Base-by-base conservation (phyloP, 139 green algal species). In the Tetradesmus lagerheimii region DNA sequence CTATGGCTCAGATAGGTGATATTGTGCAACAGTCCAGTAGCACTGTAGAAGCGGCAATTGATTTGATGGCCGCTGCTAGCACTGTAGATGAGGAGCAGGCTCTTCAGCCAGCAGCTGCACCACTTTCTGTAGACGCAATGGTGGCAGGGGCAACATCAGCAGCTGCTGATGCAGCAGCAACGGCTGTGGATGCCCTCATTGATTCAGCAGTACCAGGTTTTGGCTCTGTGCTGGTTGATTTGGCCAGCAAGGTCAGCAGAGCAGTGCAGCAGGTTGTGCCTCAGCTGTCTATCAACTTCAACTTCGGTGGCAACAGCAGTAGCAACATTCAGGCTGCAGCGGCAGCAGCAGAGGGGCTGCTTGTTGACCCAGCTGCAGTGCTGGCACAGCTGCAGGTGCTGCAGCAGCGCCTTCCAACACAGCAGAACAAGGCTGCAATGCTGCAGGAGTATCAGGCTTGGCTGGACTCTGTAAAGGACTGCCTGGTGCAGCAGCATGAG, bases 401-500 rank as follows among this genome's bases (percentile, higher is more conserved):
- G 66, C 84, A 89, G 84, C 84, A 89, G 84, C 35, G 43, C 14
- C 23, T 89, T 5, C 84, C 84, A 20, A 67, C n/a, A 6, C 41
- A 80, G 39, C 66, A 81, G 20, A 27, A 89, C 39, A 82, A 45
- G 11, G 39, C 41, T 43, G 41, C 15, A 34, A 47, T 89, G 84
- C 84, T 89, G 67, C 39, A 66, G 38, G 84, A 89, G 18, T 81
- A 89, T 23, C 41, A 81, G 66, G 38, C 66, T 15, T 89, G 84
- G 84, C 37, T 89, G n/a, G 84, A 89, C 9, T 53, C 74, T 29
- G 66, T 89, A 1, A 89, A 89, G 66, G 66, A 67, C n/a, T 89
- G 67, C 38, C 66, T 89, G 23, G 38, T 89, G 47, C 39, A 89
- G 84, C 84, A 89, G 84, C 84, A 89, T 66, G n/a, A 80, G 41